phyloP scores from a whole-genome alignment of 176 grass and related monocot species.

The Oryza brachyantha region DNA sequence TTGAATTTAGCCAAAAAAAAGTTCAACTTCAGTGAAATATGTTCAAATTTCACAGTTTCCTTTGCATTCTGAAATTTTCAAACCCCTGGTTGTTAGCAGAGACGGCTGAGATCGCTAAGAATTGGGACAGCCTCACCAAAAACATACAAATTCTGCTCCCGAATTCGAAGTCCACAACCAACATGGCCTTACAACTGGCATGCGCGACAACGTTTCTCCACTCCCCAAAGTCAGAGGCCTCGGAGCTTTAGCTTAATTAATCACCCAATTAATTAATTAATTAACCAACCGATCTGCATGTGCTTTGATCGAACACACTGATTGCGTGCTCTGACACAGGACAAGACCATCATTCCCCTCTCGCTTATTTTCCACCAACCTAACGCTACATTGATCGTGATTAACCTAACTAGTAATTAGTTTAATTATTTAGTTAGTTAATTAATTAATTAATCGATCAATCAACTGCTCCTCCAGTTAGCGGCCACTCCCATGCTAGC shows the following conservation, averaged over 20 bases:
- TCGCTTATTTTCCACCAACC: background rate
- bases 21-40: background rate
- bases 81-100: background rate
- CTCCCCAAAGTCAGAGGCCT: background rate
- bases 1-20: background rate
- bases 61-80: background rate
- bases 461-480: background rate
- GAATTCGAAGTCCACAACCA: background rate
- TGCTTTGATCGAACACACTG: constrained; percentile 22
- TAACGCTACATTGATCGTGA: too few relatives aligned
- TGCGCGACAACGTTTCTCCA: background rate
- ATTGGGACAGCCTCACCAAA: background rate
- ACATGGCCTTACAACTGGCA: constrained; percentile 1
- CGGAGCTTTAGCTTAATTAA: background rate
- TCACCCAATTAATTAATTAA: background rate
- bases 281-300: background rate
- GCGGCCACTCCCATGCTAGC: background rate
- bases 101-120: background rate
- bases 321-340: constrained; percentile 25
- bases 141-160: background rate
- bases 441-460: background rate
- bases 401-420: background rate
- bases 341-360: constrained; percentile 3
- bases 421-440: background rate
- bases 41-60: background rate